These are phyloP conservation scores for Phoma herbarum DNA, from an alignment of 2,329 filamentous ascomycete genomes.

Conservation along the genomic window DNA sequence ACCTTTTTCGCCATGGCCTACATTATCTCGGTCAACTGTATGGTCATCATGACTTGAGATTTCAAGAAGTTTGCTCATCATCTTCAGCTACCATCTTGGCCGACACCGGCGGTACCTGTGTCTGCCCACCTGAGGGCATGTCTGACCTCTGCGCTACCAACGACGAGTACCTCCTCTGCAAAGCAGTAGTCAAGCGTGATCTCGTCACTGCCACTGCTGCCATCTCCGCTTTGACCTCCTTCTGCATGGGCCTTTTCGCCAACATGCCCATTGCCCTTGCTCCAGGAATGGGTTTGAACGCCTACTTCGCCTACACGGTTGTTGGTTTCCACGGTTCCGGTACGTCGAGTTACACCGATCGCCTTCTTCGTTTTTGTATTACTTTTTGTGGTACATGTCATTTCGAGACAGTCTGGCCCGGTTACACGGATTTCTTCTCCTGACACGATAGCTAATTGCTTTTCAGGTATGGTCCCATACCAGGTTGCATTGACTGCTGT, in stretches of 20 bases:
- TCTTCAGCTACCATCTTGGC: slow-evolving; percentile 68
- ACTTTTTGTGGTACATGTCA: slow-evolving; percentile 27
- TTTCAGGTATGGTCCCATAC: slow-evolving; percentile 69
- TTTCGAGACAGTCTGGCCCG: slow-evolving; percentile 5
- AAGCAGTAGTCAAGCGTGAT: slow-evolving; percentile 73
- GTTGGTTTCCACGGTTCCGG: slow-evolving; percentile 81
- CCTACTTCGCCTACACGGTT: slow-evolving; percentile 84
- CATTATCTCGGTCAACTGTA: slow-evolving; percentile 72
- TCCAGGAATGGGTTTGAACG: slow-evolving; percentile 83
- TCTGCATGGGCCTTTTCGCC: slow-evolving; percentile 83
- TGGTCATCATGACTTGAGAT: slow-evolving; percentile 38
- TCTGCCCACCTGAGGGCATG: slow-evolving; percentile 63
- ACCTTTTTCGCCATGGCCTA: slow-evolving; percentile 63
- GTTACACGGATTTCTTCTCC: slow-evolving; percentile 11
- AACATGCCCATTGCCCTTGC: slow-evolving; percentile 80
- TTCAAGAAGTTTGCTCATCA: slow-evolving; percentile 17
- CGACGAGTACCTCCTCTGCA: slow-evolving; percentile 70
- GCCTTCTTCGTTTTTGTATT: slow-evolving; percentile 28
- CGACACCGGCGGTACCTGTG: slow-evolving; percentile 77
- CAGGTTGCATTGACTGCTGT: slow-evolving; percentile 81
- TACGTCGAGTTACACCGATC: slow-evolving; percentile 27
- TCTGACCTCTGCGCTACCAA: slow-evolving; percentile 64
- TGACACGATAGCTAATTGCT: slow-evolving; percentile 29
- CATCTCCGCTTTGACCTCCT: slow-evolving; percentile 79
- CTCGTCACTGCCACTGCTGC: slow-evolving; percentile 86